These are phyloP conservation scores for Taphrina confusa DNA, from an alignment of 1,139 yeast species.

Conservation along the genomic window DNA sequence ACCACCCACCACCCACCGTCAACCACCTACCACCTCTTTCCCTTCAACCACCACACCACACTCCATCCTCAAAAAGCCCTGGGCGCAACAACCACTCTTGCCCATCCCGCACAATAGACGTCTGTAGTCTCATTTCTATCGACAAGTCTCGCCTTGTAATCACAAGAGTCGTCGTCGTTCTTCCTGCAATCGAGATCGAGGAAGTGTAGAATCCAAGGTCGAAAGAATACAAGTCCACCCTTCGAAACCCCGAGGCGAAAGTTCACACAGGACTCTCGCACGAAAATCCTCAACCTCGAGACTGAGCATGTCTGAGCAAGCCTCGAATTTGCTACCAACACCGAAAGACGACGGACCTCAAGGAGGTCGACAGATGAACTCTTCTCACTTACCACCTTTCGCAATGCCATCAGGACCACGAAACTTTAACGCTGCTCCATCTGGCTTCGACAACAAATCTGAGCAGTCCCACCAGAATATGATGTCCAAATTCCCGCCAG, in stretches of 20 bases:
- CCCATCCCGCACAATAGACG: conserved; percentile 1
- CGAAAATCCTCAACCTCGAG: neutral
- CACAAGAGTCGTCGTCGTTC: too few relatives aligned
- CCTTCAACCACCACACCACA: conserved; percentile 12
- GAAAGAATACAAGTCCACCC: too few relatives aligned
- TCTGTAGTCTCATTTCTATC: neutral
- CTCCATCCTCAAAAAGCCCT: conserved; percentile 20
- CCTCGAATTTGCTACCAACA: conserved; percentile 13
- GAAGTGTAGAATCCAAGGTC: too few relatives aligned
- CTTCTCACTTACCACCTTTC: conserved; percentile 32
- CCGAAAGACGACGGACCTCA: conserved; percentile 15
- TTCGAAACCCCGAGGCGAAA: neutral
- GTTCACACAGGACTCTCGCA: conserved; percentile 6
- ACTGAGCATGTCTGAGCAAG: conserved; percentile 20
- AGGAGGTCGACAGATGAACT: conserved; percentile 16
- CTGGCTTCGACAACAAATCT: conserved; percentile 13
- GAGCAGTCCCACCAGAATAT: conserved; percentile 18
- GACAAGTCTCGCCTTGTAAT: too few relatives aligned
- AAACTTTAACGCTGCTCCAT: conserved; percentile 4
- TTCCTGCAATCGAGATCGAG: too few relatives aligned
- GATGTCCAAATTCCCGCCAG: conserved; percentile 23
- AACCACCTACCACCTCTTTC: conserved; percentile 7
- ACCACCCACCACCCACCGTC: conserved; percentile 10
- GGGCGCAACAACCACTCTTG: conserved; percentile 12
- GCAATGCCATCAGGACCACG: conserved; percentile 21